phyloP scores from a whole-genome alignment of 495 filamentous ascomycete species.

The Delitschia confertaspora region DNA sequence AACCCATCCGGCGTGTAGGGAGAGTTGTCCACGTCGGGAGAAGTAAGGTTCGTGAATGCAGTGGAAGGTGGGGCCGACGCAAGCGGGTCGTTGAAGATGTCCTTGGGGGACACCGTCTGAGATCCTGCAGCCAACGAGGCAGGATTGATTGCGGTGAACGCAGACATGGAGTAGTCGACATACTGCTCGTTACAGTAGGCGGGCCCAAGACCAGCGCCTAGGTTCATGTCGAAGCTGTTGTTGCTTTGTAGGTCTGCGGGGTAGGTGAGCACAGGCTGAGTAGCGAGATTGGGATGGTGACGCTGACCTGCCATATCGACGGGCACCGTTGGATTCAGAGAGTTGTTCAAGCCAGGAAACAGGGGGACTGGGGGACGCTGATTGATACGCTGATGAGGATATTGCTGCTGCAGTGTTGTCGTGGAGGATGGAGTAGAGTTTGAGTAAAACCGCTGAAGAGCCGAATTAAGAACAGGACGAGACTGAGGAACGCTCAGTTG shows the following conservation, averaged over 20 bases:
- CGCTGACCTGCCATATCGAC: slow-evolving; percentile 29
- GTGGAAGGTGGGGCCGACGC: slow-evolving; percentile 73
- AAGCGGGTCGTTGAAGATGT: slow-evolving; percentile 61
- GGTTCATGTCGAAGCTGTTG: slow-evolving; percentile 24
- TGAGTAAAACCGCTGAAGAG: slow-evolving; percentile 29
- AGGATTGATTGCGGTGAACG: slow-evolving; percentile 34
- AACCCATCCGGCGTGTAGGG: slow-evolving; percentile 62
- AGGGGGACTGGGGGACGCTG: slow-evolving; percentile 48
- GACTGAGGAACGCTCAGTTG: slow-evolving; percentile 32
- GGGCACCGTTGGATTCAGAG: slow-evolving; percentile 7
- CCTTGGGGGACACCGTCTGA: slow-evolving; percentile 73
- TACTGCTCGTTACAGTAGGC: slow-evolving; percentile 16
- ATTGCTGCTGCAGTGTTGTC: slow-evolving; percentile 28
- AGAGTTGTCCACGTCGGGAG: slow-evolving; percentile 50
- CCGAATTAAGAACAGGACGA: slow-evolving; percentile 35
- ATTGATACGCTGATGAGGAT: slow-evolving; percentile 9
- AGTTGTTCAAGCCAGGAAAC: slow-evolving; percentile 38
- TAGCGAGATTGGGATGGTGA: background rate
- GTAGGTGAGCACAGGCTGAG: slow-evolving; percentile 12
- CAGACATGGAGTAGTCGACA: slow-evolving; percentile 8
- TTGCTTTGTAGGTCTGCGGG: slow-evolving; percentile 24
- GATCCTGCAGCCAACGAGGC: slow-evolving; percentile 13
- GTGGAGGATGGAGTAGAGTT: slow-evolving; percentile 32
- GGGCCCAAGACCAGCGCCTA: slow-evolving; percentile 20
- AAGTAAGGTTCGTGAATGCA: slow-evolving; percentile 76